Evolutionary conservation across 139 green algal genomes (phyloP).

Genomic region (Prasinococcaceae sp.): DNA sequence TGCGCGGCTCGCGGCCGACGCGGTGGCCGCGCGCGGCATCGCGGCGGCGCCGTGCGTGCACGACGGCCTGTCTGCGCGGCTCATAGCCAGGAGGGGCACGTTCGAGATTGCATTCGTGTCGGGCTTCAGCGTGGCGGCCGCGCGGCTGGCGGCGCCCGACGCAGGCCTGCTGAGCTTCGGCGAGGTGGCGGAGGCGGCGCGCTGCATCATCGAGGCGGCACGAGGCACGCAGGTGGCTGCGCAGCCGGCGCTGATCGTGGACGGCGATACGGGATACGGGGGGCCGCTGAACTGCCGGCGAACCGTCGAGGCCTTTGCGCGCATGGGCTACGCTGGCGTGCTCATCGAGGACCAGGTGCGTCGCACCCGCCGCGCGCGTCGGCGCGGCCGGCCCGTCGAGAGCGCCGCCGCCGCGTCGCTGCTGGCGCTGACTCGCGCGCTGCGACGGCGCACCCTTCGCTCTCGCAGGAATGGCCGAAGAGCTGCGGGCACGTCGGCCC

Average conservation of each 20-base stretch:
- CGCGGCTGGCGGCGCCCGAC: not conserved
- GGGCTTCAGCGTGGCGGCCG: not conserved
- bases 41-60: not conserved
- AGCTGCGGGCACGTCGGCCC: too few species aligned
- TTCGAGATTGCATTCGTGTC: conserved; percentile 1
- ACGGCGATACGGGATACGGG: not conserved
- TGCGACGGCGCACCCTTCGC: too few species aligned
- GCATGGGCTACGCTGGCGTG: not conserved
- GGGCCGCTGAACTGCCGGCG: not conserved
- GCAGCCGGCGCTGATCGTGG: not conserved
- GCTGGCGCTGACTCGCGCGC: too few species aligned
- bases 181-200: not conserved
- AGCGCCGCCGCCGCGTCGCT: too few species aligned
- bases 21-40: not conserved
- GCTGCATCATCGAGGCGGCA: too few species aligned
- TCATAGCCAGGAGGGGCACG: not conserved
- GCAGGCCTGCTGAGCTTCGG: not conserved
- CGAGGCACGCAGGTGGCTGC: not conserved
- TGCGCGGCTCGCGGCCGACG: too few species aligned
- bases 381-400: too few species aligned
- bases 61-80: not conserved
- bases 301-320: not conserved
- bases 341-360: conserved; percentile 1
- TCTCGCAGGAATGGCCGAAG: too few species aligned
- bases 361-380: too few species aligned